Base-by-base conservation (phyloP, 2,329 filamentous ascomycete genomes). In the Penicillium sp. region DNA sequence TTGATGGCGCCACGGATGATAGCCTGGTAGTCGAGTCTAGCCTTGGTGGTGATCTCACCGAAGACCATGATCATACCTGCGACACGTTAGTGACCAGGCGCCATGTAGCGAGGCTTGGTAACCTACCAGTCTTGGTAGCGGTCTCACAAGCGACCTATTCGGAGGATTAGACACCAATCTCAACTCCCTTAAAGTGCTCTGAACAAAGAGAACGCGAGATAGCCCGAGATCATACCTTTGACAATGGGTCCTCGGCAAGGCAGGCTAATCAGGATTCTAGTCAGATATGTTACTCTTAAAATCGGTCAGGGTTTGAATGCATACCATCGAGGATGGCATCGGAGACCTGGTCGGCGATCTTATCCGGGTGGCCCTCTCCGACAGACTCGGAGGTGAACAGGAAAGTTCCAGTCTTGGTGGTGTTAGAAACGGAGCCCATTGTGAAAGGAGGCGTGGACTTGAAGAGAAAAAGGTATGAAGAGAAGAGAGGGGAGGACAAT, bases 311-410 rank as follows among this genome's bases (percentile, higher is more conserved):
- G 9, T 15, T 5, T 41, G 9, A 3, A 17, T n/a, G 44, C 51
- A 5, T 23, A 55, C 31, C 48, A 86, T 99, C 95, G 85, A 99
- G 93, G 76, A 99, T 88, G 74, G 95, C 94, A 85, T 99, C 95
- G 67, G 94, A 98, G 77, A 98, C 92, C 86, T 99, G 95, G 81
- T 99, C 95, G 81, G 91, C 92, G 79, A 97, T 97, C 90, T 97
- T 97, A 83, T 96, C 93, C 75, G 93, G 92, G 84, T 96, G 93
- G 71, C 91, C 91, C 83, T 94, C 91, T 78, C 91, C 91, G 76
- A 94, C 91, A 62, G 91, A 93, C 83, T 95, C 91, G 80, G 91
- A 95, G 75, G 91, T 95, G 87, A 94, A 94, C 70, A 94, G 87
- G 84, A 94, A 94, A 72, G 88, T 91, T 68, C 89, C 90, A 38